These are phyloP conservation scores for Fusarium concolor DNA, from an alignment of 2,329 filamentous ascomycete genomes.

Conservation along the genomic window DNA sequence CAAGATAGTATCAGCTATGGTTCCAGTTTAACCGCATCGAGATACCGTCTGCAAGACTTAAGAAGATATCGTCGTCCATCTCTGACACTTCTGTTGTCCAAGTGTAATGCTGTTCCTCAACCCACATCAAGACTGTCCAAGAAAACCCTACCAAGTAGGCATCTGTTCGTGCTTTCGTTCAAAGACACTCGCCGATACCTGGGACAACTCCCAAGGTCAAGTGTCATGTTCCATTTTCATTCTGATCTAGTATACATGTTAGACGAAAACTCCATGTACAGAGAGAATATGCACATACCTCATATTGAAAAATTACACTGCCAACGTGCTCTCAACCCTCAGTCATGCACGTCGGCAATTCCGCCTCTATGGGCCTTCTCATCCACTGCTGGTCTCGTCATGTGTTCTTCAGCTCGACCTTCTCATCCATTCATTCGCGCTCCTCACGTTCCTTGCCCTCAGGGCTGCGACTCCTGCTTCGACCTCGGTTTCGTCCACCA, in stretches of 20 bases:
- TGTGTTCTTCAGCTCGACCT: not conserved
- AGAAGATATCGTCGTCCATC: not conserved
- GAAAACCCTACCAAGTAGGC: not conserved
- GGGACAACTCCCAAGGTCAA: not conserved
- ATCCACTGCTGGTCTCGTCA: not conserved
- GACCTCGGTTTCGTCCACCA: slow-evolving; percentile 56
- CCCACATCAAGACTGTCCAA: not conserved
- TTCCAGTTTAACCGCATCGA: not conserved
- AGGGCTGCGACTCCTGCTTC: slow-evolving; percentile 64
- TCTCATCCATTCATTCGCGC: slow-evolving; percentile 39
- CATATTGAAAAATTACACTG: slow-evolving; percentile 42
- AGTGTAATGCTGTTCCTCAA: not conserved
- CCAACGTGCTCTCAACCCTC: slow-evolving; percentile 43
- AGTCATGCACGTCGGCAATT: slow-evolving; percentile 43
- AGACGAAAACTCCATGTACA: not conserved
- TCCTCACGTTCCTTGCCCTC: slow-evolving; percentile 53
- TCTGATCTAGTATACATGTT: slow-evolving; percentile 17
- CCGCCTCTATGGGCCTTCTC: not conserved
- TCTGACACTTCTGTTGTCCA: not conserved
- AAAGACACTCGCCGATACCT: not conserved
- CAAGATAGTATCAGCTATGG: not conserved
- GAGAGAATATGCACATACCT: slow-evolving; percentile 40
- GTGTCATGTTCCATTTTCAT: slow-evolving; percentile 8
- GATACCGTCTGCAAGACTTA: not conserved
- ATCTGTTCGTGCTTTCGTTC: not conserved